Base-by-base conservation (phyloP, 2,329 filamentous ascomycete genomes). In the Penicillium sp. region DNA sequence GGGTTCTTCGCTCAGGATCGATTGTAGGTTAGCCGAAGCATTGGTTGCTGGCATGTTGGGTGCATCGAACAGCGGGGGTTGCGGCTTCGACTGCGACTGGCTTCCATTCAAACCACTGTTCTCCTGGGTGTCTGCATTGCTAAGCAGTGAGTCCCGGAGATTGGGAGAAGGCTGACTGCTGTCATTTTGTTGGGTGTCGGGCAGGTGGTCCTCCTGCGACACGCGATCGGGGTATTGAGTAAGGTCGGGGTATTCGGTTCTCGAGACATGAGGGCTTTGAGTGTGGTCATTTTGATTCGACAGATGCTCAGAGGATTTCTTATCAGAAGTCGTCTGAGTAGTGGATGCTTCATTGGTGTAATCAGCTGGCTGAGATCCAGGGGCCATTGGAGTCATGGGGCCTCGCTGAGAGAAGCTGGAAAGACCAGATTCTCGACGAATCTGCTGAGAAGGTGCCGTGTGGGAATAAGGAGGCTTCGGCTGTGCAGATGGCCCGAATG, bases 261-360 rank as follows among this genome's bases (percentile, higher is more conserved):
- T 72, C 21, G 61, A 65, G 38, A 68, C 76, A 19, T 85, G 82
- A 31, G 75, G 71, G 58, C 83, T 82, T 70, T 93, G 89, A 0
- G 89, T 90, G 70, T 88, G 88, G 72, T 83, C 83, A 62, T 84
- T 82, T 2, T 84, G 86, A 1, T 85, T 87, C 13, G 86, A 87
- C 3, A 89, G 91, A 6, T 86, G 84, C 60, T 89, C 86, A 1
- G 90, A 91, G 2, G 90, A 93, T 72, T 86, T 87, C 76, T 96
- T 94, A n/a, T 87, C 86, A 4, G 85, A 89, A 2, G 93, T 96
- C 3, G 87, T 89, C 23, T 86, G 87, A 1, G 93, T 97, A 1
- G 93, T 96, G 2, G 92, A 96, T 1, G 92, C 93, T 68, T 96
- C 92, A 67, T 97, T 97, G 53, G 87, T 78, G 58, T 86, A 87